Percentiles rank a stretch among this genome's conserved stretches.
Evolutionary conservation across 1,284 basidiomycete genomes (phyloP).

Genomic region (Sporisorium sorghi): DNA sequence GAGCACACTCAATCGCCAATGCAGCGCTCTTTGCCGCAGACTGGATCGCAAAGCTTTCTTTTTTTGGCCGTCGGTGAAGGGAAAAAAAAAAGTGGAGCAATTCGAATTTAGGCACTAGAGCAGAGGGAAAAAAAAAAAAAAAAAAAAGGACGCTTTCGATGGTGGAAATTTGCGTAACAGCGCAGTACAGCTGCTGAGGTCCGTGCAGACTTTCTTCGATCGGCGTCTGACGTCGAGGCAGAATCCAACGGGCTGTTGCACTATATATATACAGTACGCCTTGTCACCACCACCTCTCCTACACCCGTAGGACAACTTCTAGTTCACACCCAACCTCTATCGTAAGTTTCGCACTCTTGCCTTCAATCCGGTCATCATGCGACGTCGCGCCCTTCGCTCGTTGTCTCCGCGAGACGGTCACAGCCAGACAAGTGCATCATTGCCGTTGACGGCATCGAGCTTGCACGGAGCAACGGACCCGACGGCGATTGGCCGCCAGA

Average conservation of each 20-base stretch:
- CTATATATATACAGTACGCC: neutral
- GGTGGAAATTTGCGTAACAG: conserved; percentile 1
- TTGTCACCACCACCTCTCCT: too few relatives aligned
- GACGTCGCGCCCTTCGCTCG: conserved; percentile 7
- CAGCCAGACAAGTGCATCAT: neutral
- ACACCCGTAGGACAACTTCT: too few relatives aligned
- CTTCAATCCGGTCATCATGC: neutral
- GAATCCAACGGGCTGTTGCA: too few relatives aligned
- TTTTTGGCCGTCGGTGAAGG: too few relatives aligned
- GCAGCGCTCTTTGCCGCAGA: too few relatives aligned
- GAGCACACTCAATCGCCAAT: too few relatives aligned
- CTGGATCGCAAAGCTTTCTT: neutral
- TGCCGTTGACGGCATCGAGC: too few relatives aligned
- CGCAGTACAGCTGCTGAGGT: neutral
- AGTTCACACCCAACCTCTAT: neutral
- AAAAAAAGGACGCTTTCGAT: neutral
- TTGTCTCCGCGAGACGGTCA: neutral
- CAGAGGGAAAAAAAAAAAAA: neutral
- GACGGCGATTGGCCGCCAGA: neutral
- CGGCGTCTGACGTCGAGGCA: conserved; percentile 1
- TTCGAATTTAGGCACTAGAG: neutral
- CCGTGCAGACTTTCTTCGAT: neutral
- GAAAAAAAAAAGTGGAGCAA: too few relatives aligned
- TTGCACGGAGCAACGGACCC: neutral
- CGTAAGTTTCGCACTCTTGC: neutral